These are phyloP conservation scores for Tricharina praecox DNA, from an alignment of 495 filamentous ascomycete genomes.

Conservation along the genomic window DNA sequence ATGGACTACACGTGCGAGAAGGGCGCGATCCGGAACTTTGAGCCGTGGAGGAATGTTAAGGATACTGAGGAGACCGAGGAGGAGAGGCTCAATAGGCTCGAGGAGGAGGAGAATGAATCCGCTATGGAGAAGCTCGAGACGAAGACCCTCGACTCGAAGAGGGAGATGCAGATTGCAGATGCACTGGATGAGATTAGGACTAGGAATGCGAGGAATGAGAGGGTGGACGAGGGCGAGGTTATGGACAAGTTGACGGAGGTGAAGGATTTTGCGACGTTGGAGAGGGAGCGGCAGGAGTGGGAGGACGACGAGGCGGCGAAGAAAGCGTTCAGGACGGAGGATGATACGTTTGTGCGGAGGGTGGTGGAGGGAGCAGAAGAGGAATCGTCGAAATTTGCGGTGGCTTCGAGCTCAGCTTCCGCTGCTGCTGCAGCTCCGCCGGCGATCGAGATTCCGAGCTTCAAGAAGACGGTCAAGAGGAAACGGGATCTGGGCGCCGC, in stretches of 20 bases:
- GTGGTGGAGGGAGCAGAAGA: constrained; percentile 25
- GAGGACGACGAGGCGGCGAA: constrained; percentile 78
- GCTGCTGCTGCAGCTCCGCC: constrained; percentile 18
- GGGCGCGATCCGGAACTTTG: constrained; percentile 84
- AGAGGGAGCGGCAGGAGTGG: constrained; percentile 45
- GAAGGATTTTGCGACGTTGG: constrained; percentile 37
- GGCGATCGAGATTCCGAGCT: constrained; percentile 37
- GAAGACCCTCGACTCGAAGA: constrained; percentile 81
- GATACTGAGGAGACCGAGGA: constrained; percentile 71
- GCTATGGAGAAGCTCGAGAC: constrained; percentile 66
- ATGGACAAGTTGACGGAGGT: constrained; percentile 34
- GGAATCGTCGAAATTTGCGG: constrained; percentile 8
- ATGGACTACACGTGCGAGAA: constrained; percentile 80
- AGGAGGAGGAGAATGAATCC: constrained; percentile 52
- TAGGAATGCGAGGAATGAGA: constrained; percentile 71
- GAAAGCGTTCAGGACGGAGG: constrained; percentile 49
- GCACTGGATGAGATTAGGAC: constrained; percentile 87
- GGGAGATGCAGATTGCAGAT: constrained; percentile 94
- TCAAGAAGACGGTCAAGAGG: constrained; percentile 63
- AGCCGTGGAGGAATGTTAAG: constrained; percentile 60
- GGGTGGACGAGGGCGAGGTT: constrained; percentile 45
- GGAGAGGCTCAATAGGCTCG: constrained; percentile 67
- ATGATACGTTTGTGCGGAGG: constrained; percentile 31
- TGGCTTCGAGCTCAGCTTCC: constrained; percentile 7
- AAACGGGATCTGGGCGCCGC: constrained; percentile 58